phyloP scores from a whole-genome alignment of 148 eudicot species.

The Spergularia bocconei region DNA sequence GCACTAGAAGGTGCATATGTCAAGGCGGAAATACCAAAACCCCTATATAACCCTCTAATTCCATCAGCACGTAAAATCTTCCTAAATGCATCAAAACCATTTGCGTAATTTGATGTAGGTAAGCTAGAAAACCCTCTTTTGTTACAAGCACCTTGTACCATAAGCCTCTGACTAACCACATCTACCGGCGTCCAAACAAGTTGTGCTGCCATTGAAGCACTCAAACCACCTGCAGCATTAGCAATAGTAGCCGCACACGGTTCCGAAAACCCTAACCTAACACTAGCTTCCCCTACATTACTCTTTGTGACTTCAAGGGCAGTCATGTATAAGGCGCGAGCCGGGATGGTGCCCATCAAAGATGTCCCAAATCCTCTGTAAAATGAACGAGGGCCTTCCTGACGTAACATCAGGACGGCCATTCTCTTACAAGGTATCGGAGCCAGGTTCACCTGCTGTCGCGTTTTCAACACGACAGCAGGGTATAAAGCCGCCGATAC shows the following conservation, averaged over 20 bases:
- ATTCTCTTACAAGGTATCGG: slow-evolving; percentile 43
- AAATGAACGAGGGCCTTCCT: slow-evolving; percentile 60
- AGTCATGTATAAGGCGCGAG: slow-evolving; percentile 77
- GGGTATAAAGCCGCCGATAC: slow-evolving; percentile 76
- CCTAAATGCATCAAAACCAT: slow-evolving; percentile 77
- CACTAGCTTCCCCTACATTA: slow-evolving; percentile 45
- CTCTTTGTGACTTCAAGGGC: slow-evolving; percentile 82
- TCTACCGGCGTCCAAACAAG: slow-evolving; percentile 97
- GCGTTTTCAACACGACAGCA: slow-evolving; percentile 72
- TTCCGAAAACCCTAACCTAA: slow-evolving; percentile 52
- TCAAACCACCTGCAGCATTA: slow-evolving; percentile 67
- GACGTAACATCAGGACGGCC: slow-evolving; percentile 42
- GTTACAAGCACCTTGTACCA: slow-evolving; percentile 58
- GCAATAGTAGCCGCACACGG: slow-evolving; percentile 54
- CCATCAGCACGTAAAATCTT: slow-evolving; percentile 68
- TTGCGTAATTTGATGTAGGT: slow-evolving; percentile 18
- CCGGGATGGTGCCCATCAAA: slow-evolving; percentile 79
- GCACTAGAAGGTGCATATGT: slow-evolving; percentile 73
- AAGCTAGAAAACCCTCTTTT: slow-evolving; percentile 22
- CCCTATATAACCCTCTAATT: slow-evolving; percentile 58
- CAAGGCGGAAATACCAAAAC: slow-evolving; percentile 70
- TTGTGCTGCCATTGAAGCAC: slow-evolving; percentile 84
- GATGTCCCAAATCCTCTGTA: slow-evolving; percentile 83
- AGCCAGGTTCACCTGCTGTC: slow-evolving; percentile 54
- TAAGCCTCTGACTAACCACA: slow-evolving; percentile 85